Conservation (phyloP, 805 yeast species). For the Candida vaughaniae region DNA sequence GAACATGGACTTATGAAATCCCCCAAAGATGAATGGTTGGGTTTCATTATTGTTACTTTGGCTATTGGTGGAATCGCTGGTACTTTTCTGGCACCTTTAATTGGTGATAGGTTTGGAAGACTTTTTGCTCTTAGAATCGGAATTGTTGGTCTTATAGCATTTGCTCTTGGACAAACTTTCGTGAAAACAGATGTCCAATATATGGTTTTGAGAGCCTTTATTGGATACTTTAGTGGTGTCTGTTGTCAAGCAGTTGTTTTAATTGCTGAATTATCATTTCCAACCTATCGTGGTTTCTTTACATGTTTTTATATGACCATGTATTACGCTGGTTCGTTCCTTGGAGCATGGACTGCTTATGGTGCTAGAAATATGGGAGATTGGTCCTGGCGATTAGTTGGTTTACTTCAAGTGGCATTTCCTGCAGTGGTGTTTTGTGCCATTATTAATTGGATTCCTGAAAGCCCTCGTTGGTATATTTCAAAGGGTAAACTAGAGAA, state of each 20-base stretch:
- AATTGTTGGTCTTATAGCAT: slow-evolving; percentile 9
- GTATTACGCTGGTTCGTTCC: slow-evolving; percentile 52
- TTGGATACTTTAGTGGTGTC: slow-evolving; percentile 41
- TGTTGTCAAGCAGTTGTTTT: slow-evolving; percentile 44
- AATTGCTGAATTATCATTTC: slow-evolving; percentile 51
- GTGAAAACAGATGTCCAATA: slow-evolving; percentile 39
- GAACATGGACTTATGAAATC: slow-evolving; percentile 30
- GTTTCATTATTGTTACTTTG: slow-evolving; percentile 40
- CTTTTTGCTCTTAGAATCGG: slow-evolving; percentile 16
- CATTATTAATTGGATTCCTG: slow-evolving; percentile 40
- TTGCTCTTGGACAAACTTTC: slow-evolving; percentile 22
- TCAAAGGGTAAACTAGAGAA: slow-evolving; percentile 40
- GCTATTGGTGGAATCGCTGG: slow-evolving; percentile 44
- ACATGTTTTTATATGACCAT: slow-evolving; percentile 49
- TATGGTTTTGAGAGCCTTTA: slow-evolving; percentile 37
- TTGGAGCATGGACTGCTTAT: slow-evolving; percentile 51
- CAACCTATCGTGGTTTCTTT: slow-evolving; percentile 40
- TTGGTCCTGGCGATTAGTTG: slow-evolving; percentile 56
- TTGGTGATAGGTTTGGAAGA: slow-evolving; percentile 41
- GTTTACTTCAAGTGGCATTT: slow-evolving; percentile 47
- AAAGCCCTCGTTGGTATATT: slow-evolving; percentile 47
- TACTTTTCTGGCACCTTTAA: slow-evolving; percentile 24
- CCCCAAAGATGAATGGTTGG: slow-evolving; percentile 29
- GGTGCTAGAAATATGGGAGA: slow-evolving; percentile 34
- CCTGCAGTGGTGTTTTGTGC: slow-evolving; percentile 41